A percentile compares a stretch with the other conserved stretches of the same genome.
These are phyloP conservation scores for Symbiodinium natans DNA, from an alignment of 73 alveolate species.

Conservation along the genomic window DNA sequence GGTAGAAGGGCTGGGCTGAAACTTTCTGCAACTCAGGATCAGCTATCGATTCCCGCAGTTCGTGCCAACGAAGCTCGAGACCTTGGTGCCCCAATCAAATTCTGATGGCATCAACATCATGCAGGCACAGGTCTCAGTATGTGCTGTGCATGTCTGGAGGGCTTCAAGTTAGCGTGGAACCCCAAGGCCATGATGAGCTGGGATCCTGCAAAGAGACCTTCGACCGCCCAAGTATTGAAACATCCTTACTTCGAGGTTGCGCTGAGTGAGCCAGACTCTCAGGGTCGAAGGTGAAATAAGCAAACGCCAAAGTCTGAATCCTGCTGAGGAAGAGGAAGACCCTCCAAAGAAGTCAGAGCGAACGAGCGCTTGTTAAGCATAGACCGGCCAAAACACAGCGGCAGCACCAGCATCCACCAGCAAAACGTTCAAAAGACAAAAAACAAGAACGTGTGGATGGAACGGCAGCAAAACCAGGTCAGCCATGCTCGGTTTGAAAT, in stretches of 20 bases:
- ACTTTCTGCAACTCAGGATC: not conserved
- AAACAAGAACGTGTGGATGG: no score
- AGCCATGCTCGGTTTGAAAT: no score
- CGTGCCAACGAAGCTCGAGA: constrained; percentile 95
- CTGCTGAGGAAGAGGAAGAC: no score
- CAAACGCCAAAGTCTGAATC: not conserved
- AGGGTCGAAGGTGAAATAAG: not conserved
- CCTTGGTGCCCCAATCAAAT: constrained; percentile 97
- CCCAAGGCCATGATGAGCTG: constrained; percentile 96
- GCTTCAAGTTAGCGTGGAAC: not conserved
- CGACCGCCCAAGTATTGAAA: constrained; percentile 97
- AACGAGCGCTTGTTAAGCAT: no score
- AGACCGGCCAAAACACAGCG: no score
- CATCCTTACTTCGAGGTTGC: constrained; percentile 97
- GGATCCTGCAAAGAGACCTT: constrained; percentile 99
- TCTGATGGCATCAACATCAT: constrained; percentile 98
- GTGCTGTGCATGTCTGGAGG: not conserved
- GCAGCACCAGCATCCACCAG: no score
- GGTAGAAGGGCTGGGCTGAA: not conserved
- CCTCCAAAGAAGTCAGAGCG: no score
- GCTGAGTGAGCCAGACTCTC: not conserved
- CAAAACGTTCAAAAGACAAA: no score
- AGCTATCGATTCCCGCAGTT: constrained; percentile 96
- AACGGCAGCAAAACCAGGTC: no score
- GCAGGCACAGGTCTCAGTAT: constrained; percentile 96